phyloP scores from a whole-genome alignment of 805 yeast species.

The Yarrowia sp. region DNA sequence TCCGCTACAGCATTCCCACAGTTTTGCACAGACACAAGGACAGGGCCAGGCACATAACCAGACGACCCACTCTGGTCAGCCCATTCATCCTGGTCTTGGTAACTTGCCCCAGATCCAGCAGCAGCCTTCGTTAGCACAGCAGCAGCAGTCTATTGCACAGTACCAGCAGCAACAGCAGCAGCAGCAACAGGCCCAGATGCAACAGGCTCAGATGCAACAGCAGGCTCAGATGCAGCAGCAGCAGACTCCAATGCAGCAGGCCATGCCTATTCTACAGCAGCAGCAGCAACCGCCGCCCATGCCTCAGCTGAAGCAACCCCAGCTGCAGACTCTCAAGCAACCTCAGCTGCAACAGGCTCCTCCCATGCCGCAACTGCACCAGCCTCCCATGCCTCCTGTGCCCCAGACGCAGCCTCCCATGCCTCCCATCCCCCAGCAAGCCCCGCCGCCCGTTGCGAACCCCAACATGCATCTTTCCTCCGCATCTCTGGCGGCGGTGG shows the following conservation, averaged over 20 bases:
- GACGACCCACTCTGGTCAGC: conserved; percentile 6
- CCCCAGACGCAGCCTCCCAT: conserved; percentile 1
- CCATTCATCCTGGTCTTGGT: conserved; percentile 9
- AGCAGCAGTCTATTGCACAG: background rate
- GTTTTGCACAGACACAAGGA: conserved; percentile 8
- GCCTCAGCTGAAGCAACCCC: too few relatives aligned
- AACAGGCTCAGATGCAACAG: background rate
- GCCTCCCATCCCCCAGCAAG: background rate
- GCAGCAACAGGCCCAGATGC: background rate
- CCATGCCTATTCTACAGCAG: background rate
- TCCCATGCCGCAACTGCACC: conserved; percentile 1
- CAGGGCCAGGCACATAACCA: conserved; percentile 1
- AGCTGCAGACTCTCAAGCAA: too few relatives aligned
- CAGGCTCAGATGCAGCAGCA: background rate
- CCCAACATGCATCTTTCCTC: conserved; percentile 12
- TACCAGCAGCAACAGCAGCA: background rate
- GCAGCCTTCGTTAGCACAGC: background rate
- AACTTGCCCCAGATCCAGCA: background rate
- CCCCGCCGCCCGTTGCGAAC: background rate
- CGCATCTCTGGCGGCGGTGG: conserved; percentile 12
- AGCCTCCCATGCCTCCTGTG: background rate
- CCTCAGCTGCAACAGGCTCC: background rate
- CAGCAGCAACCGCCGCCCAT: background rate
- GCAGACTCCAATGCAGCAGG: background rate
- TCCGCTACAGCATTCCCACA: conserved; percentile 23